phyloP scores from a whole-genome alignment of 2,329 filamentous ascomycete genomes.

The Huntiella abstrusa region DNA sequence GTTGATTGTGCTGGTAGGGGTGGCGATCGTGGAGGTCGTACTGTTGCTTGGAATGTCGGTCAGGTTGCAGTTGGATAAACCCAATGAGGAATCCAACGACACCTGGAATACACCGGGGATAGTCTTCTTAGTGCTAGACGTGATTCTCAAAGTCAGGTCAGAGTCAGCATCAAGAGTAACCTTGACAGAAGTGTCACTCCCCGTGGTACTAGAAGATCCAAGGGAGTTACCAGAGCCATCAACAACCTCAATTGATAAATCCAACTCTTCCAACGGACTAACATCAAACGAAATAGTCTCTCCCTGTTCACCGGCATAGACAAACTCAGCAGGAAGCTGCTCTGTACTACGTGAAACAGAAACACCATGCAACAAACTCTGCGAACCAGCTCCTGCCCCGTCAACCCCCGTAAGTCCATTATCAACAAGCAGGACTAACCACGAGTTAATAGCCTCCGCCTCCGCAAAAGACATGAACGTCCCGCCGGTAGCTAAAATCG shows the following conservation, averaged over 20 bases:
- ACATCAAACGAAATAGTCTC: conserved; percentile 11
- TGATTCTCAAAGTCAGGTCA: not conserved
- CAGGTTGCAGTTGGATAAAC: conserved; percentile 12
- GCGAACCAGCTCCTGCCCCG: not conserved
- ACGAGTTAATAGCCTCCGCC: conserved; percentile 12
- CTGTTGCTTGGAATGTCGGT: conserved; percentile 4
- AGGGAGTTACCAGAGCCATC: conserved; percentile 6
- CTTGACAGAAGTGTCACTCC: not conserved
- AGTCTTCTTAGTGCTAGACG: not conserved
- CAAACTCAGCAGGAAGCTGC: conserved; percentile 6
- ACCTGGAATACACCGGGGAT: conserved; percentile 12
- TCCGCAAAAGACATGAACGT: conserved; percentile 12
- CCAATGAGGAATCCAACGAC: conserved; percentile 11
- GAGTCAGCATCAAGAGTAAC: not conserved
- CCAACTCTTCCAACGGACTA: conserved; percentile 9
- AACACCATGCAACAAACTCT: conserved; percentile 11
- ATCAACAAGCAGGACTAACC: conserved; percentile 13
- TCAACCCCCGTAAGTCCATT: conserved; percentile 12
- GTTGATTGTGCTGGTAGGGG: not conserved
- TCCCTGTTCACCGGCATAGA: conserved; percentile 9
- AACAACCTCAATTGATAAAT: conserved; percentile 9
- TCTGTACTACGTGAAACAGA: conserved; percentile 11
- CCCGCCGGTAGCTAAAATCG: conserved; percentile 11
- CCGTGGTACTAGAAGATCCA: conserved; percentile 6
- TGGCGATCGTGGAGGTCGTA: not conserved